Conservation (phyloP, 2,329 filamentous ascomycete genomes). For the Aspergillus unguis region DNA sequence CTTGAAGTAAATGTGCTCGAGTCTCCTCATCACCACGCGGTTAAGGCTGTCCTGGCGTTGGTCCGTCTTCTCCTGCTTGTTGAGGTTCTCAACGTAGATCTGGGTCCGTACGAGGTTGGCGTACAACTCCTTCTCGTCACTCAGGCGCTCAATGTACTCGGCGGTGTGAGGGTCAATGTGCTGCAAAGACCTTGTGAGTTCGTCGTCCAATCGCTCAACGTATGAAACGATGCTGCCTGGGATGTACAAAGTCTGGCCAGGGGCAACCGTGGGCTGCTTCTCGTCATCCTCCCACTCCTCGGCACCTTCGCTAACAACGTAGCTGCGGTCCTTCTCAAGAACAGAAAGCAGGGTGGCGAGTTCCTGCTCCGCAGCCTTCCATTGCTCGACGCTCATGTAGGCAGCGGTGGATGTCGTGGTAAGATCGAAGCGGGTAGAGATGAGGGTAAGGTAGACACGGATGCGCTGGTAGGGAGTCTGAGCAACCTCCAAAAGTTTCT, state of each 20-base stretch:
- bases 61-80: conserved; percentile 66
- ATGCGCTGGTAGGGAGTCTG: conserved; percentile 90
- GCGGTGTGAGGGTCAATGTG: conserved; percentile 97
- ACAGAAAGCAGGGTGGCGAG: conserved; percentile 72
- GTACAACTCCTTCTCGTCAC: conserved; percentile 87
- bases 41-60: conserved; percentile 83
- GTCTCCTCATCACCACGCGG: conserved; percentile 84
- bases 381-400: conserved; percentile 93
- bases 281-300: conserved; percentile 99
- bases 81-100: conserved; percentile 81
- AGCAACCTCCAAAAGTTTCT: conserved; percentile 88
- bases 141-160: conserved; percentile 93
- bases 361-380: conserved; percentile 91
- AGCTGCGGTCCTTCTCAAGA: conserved; percentile 73
- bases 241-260: conserved; percentile 79
- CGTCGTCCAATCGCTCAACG: conserved; percentile 91
- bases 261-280: conserved; percentile 72
- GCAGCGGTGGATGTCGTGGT: conserved; percentile 68
- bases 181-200: conserved; percentile 94
- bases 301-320: conserved; percentile 83
- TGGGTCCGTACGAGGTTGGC: conserved; percentile 84
- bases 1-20: conserved; percentile 99
- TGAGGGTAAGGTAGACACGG: conserved; percentile 82
- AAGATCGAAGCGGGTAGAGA: conserved; percentile 92
- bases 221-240: conserved; percentile 93